Evolutionary conservation across 2,329 filamentous ascomycete species (phyloP), one percentile per base, ranked within the genome.

Genomic region (Fusarium robinianum): DNA sequence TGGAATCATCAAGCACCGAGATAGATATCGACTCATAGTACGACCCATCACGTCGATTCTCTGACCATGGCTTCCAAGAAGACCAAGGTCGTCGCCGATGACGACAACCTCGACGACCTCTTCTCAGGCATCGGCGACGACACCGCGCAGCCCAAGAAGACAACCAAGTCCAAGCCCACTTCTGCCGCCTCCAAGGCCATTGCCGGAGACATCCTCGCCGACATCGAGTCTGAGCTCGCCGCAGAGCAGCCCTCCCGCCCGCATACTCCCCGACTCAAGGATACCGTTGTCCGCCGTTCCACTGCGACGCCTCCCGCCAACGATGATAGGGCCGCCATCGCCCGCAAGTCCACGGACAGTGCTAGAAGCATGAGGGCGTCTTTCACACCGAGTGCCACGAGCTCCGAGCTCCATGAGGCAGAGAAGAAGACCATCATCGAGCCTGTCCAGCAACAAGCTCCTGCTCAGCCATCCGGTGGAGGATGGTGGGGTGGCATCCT

Each of bases 401-500:
- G 80, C 71, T 78, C 79, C 41, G 81, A 84, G 49, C 72, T 78
- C 6, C 78, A 80, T 42, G 79, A 83, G 51, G 63, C 70, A 22
- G 79, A 81, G 60, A 81, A 75, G 68, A 79, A 74, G 61, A 67
- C 70, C 15, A 51, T 71, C 4, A 64, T 68, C 31, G 74, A 77
- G 44, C 74, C 80, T 59, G 60, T 66, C 32, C 63, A 67, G 53
- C 55, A 51, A 52, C 63, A 56, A 39, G 49, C 57, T 43, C 51
- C 45, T 46, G 58, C 55, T 35, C 62, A 63, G 44, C 51, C 58
- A 16, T 31, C 55, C 23, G 82, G 86, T 47, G 88, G 89, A 53
- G 86, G 90, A 41, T 95, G 90, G 87, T 96, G 90, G 88, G 90
- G 90, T 63, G 86, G 89, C 15, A 72, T 96, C 38, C 79, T 94